Conservation (phyloP, 306 rosid species). For the Arachis hypogaea region DNA sequence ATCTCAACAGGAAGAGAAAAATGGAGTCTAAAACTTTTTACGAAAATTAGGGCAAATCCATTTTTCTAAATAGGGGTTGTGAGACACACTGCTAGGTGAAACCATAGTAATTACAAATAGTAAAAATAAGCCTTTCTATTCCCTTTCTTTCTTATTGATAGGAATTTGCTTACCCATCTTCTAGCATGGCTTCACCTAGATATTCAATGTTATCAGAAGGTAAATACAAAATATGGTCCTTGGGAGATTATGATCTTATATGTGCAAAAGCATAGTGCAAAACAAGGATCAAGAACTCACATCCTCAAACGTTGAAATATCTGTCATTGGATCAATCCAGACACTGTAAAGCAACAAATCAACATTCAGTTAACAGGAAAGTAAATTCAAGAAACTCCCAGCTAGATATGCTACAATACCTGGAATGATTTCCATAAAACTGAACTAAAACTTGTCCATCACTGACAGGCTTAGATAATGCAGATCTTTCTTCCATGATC, state of each 20-base stretch:
- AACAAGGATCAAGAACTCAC: constrained; percentile 48
- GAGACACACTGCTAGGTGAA: constrained; percentile 5
- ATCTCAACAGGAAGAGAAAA: constrained; percentile 3
- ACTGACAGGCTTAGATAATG: constrained; percentile 38
- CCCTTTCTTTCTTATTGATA: constrained; percentile 22
- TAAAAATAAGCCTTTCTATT: constrained; percentile 18
- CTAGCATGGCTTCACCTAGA: constrained; percentile 22
- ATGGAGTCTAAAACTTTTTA: background rate
- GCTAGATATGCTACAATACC: constrained; percentile 40
- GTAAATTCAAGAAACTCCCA: constrained; percentile 21
- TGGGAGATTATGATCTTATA: constrained; percentile 19
- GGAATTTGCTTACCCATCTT: constrained; percentile 19
- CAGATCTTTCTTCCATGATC: constrained; percentile 53
- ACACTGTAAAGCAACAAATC: constrained; percentile 46
- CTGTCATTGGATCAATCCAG: constrained; percentile 56
- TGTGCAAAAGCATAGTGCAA: constrained; percentile 24
- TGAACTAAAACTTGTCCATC: constrained; percentile 59
- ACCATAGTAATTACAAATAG: constrained; percentile 12
- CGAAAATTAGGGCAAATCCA: background rate
- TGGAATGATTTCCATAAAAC: constrained; percentile 51
- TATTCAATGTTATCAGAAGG: constrained; percentile 29
- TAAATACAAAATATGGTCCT: constrained; percentile 36
- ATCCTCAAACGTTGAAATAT: constrained; percentile 55
- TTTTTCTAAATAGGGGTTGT: background rate
- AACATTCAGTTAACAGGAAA: constrained; percentile 25